Conservation (phyloP, 345 rosid genomes). For the Syzygium oleosum region DNA sequence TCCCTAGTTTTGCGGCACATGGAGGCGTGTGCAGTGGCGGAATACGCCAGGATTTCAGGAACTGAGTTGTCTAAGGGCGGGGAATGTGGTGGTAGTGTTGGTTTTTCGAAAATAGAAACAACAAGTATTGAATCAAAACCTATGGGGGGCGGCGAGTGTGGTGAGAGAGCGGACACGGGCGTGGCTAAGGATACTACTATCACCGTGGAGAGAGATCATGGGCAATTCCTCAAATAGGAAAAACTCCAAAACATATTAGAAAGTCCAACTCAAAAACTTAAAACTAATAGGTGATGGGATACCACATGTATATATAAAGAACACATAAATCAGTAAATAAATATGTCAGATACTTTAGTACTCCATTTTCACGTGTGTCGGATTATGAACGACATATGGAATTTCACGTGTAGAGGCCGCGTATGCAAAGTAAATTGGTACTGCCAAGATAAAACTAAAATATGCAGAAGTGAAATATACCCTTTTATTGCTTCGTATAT, state of each 20-base stretch:
- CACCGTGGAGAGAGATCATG: not conserved
- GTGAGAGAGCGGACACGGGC: not conserved
- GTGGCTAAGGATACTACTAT: not conserved
- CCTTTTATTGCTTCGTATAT: not conserved
- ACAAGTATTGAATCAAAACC: too few species aligned
- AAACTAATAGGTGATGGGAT: rapidly evolving
- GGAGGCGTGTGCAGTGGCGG: not conserved
- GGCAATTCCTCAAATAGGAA: not conserved
- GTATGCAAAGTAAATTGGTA: not conserved
- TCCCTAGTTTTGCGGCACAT: not conserved
- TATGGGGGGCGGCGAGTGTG: not conserved
- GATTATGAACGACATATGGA: not conserved
- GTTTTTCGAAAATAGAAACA: not conserved
- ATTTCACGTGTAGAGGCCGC: not conserved
- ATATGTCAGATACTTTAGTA: not conserved
- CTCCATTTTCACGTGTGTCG: not conserved
- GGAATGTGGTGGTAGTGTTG: not conserved
- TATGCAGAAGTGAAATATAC: not conserved
- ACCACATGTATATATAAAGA: rapidly evolving
- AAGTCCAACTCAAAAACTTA: not conserved
- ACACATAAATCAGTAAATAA: rapidly evolving
- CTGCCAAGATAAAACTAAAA: not conserved
- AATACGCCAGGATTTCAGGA: not conserved
- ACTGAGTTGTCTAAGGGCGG: not conserved
- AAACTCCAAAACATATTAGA: not conserved